Base-by-base conservation (phyloP, 2,329 filamentous ascomycete species). In the Chaetothyriales sp. region DNA sequence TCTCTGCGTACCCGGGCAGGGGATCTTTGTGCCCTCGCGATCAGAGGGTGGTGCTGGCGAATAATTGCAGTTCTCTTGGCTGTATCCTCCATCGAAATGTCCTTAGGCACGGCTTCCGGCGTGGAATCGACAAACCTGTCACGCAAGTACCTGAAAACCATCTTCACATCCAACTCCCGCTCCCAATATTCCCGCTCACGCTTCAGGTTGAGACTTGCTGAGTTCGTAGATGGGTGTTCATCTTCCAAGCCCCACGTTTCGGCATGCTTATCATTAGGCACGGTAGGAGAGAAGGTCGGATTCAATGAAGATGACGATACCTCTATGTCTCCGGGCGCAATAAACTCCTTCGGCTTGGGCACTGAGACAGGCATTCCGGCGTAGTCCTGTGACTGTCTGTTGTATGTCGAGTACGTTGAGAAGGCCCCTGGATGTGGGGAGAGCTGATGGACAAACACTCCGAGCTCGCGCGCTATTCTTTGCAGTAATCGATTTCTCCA, bases 371-470 rank as follows among this genome's bases (percentile, higher is more conserved):
- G 78, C 45, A 93, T 75, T 5, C 86, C 87, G 18, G 86, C 86
- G 64, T 93, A 93, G 3, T 86, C 82, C 71, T 63, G 74, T 61
- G 28, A 66, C 74, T 57, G 81, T 10, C 12, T 76, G 48, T 83
- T 70, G 45, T 18, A 50, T 26, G 42, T 20, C 32, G 50, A 71
- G 63, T 93, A 95, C 0, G 86, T 86, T 12, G 81, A 84, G 64
- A 96, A 96, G 1, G 90, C 87, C 1, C 87, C 86, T 0, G 90
- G 88, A 56, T 95, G 84, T 53, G 86, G 84, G 25, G 86, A 86
- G 46, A 96, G 73, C 56, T 89, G 85, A 62, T 86, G 79, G 22
- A 95, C 83, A 12, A 95, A 72, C 28, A 86, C 71, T 8, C 89
- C 90, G 4, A 98, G 77, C 68, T 98, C 92, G 49, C 79, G 80